Conservation (phyloP, 148 eudicot genomes). For the Chenopodium album region DNA sequence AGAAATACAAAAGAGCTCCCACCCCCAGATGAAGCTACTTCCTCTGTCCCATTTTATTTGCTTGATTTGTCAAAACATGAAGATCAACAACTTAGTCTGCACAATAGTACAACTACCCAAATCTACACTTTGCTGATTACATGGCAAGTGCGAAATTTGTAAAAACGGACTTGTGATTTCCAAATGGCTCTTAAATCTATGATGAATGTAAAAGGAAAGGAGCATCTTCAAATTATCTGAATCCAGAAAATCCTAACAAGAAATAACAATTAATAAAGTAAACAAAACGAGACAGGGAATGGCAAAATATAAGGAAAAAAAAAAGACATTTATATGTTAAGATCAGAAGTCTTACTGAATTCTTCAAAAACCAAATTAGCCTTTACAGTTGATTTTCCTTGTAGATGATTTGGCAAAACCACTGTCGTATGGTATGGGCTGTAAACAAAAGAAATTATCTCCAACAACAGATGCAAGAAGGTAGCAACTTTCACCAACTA, state of each 20-base stretch:
- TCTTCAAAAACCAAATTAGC: slow-evolving; percentile 88
- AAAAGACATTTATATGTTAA: background rate
- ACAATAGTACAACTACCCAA: background rate
- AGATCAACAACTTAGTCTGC: background rate
- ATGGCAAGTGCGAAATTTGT: background rate
- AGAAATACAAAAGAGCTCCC: background rate
- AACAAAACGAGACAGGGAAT: background rate
- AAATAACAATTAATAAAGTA: background rate
- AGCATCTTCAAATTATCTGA: background rate
- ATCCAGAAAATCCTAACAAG: background rate
- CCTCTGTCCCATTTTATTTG: background rate
- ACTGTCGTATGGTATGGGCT: slow-evolving; percentile 83
- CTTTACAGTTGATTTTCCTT: slow-evolving; percentile 64
- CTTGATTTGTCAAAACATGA: background rate
- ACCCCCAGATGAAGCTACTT: background rate
- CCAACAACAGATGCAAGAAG: background rate
- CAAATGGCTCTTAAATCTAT: background rate
- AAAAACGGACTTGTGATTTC: background rate
- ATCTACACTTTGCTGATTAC: background rate
- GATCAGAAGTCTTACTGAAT: slow-evolving; percentile 47
- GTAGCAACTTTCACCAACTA: slow-evolving; percentile 9
- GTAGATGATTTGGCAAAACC: slow-evolving; percentile 51
- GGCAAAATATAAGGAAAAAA: background rate
- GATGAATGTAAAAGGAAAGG: background rate
- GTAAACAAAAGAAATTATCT: slow-evolving; percentile 27